phyloP scores from a whole-genome alignment of 345 rosid species.

The Salix dunnii region DNA sequence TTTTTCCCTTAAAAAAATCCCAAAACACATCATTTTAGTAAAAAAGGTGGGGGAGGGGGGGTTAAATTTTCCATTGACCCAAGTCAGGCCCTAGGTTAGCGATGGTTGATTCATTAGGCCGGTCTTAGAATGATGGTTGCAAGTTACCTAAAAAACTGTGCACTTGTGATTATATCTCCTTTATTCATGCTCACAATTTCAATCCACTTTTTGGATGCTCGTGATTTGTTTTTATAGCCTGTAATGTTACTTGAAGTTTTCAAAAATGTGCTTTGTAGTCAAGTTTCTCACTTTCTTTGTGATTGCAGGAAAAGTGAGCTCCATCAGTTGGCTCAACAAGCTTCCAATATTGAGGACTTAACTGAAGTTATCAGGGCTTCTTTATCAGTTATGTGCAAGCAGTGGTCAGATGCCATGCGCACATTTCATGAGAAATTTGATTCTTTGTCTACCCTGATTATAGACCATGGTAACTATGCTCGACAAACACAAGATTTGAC shows the following conservation, averaged over 20 bases:
- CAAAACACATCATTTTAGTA: no score
- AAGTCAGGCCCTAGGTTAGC: no score
- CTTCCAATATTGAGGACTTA: conserved; percentile 80
- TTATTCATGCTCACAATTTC: background rate
- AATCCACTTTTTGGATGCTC: background rate
- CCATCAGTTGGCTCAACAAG: conserved; percentile 93
- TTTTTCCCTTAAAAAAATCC: no score
- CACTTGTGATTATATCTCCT: background rate
- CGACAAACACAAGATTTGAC: conserved; percentile 5
- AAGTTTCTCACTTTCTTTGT: background rate
- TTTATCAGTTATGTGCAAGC: conserved; percentile 70
- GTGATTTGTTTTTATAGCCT: background rate
- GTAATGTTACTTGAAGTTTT: conserved; percentile 7
- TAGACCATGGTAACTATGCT: conserved; percentile 59
- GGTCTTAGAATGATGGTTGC: no score
- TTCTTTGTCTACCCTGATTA: conserved; percentile 62
- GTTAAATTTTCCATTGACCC: no score
- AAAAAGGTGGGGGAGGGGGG: no score
- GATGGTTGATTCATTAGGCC: no score
- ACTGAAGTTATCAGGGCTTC: conserved; percentile 74
- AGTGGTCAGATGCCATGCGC: conserved; percentile 86
- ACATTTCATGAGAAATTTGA: conserved; percentile 74
- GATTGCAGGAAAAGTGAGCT: conserved; percentile 73
- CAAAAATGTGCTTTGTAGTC: background rate
- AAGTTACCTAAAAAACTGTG: conserved; percentile 7